Conservation (phyloP, 805 yeast species). For the Candida khao-thaluensis region DNA sequence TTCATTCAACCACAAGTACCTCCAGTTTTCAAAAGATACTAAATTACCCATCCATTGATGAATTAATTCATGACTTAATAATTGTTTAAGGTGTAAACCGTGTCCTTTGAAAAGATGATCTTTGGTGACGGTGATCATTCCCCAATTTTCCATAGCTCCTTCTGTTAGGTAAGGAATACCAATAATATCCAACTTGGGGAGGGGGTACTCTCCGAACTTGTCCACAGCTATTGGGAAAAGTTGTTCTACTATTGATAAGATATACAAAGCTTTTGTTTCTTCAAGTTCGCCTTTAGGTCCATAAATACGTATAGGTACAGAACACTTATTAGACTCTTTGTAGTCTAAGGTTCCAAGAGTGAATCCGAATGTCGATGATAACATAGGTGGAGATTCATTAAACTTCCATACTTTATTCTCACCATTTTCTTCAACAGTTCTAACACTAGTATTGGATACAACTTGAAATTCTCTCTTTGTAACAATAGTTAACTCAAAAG, state of each 20-base stretch:
- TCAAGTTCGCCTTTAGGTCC: conserved; percentile 50
- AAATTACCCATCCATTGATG: conserved; percentile 81
- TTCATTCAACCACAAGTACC: conserved; percentile 72
- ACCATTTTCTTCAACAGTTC: conserved; percentile 17
- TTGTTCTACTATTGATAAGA: conserved; percentile 47
- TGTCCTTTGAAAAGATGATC: conserved; percentile 40
- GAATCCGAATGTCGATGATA: conserved; percentile 66
- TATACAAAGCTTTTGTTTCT: conserved; percentile 44
- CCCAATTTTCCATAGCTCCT: conserved; percentile 83
- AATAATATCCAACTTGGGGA: conserved; percentile 63
- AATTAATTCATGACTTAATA: conserved; percentile 68
- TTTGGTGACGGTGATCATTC: conserved; percentile 59
- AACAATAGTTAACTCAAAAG: conserved; percentile 49
- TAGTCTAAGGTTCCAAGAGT: conserved; percentile 66
- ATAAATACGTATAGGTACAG: conserved; percentile 50
- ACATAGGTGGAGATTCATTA: conserved; percentile 55
- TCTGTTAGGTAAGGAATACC: conserved; percentile 70
- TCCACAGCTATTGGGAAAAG: conserved; percentile 49
- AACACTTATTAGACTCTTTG: conserved; percentile 20
- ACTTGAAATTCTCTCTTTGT: conserved; percentile 48
- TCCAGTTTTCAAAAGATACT: conserved; percentile 67
- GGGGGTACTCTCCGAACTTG: conserved; percentile 52
- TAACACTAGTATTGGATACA: conserved; percentile 43
- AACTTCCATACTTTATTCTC: conserved; percentile 27
- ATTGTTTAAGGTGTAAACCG: conserved; percentile 44